Evolutionary conservation across 306 rosid species (phyloP).

Genomic region (Begonia peltatifolia): DNA sequence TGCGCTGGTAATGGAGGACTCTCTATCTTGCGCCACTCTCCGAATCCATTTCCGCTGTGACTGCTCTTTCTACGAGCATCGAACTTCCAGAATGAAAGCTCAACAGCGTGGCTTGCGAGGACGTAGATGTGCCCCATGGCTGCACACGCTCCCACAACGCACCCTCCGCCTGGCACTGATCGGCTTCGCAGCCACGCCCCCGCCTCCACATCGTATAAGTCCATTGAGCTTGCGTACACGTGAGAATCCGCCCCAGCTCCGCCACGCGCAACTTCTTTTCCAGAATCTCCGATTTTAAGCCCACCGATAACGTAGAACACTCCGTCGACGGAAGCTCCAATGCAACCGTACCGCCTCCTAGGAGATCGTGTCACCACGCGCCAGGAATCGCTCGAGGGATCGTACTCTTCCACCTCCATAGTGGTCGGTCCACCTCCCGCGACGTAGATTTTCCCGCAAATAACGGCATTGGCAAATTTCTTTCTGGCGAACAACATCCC

Average conservation of each 20-base stretch:
- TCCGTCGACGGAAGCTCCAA: slow-evolving; percentile 46
- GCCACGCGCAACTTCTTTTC: slow-evolving; percentile 17
- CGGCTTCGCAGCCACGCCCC: slow-evolving; percentile 50
- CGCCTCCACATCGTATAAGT: slow-evolving; percentile 49
- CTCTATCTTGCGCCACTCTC: slow-evolving; percentile 53
- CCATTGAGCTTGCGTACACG: slow-evolving; percentile 64
- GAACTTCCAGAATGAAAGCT: slow-evolving; percentile 63
- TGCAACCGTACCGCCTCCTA: slow-evolving; percentile 46
- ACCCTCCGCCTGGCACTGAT: slow-evolving; percentile 47
- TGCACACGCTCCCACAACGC: slow-evolving; percentile 58
- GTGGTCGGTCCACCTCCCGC: slow-evolving; percentile 38
- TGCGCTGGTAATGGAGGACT: slow-evolving; percentile 48
- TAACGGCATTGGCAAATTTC: slow-evolving; percentile 43
- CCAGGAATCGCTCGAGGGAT: slow-evolving; percentile 33
- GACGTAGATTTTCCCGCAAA: slow-evolving; percentile 36
- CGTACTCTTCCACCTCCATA: slow-evolving; percentile 42
- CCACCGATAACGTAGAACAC: slow-evolving; percentile 55
- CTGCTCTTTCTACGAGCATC: slow-evolving; percentile 20
- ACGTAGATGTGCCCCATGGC: slow-evolving; percentile 25
- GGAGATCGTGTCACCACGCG: slow-evolving; percentile 28
- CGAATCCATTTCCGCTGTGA: slow-evolving; percentile 14
- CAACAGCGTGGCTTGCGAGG: slow-evolving; percentile 62
- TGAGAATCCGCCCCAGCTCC: slow-evolving; percentile 25
- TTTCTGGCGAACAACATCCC: slow-evolving; percentile 37
- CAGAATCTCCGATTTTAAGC: slow-evolving; percentile 32